phyloP scores from a whole-genome alignment of 306 rosid genomes.

The Astragalus membranaceus region DNA sequence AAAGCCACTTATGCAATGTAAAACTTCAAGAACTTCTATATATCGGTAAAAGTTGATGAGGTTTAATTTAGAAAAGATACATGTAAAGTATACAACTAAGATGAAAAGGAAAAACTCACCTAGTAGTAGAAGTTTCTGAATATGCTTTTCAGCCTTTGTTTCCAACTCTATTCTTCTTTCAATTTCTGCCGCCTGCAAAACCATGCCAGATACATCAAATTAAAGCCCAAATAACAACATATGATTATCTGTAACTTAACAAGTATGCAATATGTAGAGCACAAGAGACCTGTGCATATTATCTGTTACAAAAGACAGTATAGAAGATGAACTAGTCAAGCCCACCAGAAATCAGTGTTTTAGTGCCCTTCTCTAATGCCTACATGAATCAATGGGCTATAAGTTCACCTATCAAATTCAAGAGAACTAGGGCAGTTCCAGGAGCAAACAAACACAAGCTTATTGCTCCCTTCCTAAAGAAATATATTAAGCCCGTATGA shows the following conservation, averaged over 20 bases:
- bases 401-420: no score
- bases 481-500: background rate
- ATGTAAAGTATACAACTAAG: background rate
- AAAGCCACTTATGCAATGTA: no score
- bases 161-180: conserved; percentile 87
- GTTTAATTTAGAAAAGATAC: background rate
- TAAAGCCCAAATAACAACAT: background rate
- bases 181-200: conserved; percentile 79
- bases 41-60: background rate
- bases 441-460: conserved; percentile 3
- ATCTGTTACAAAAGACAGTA: conserved; percentile 55
- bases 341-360: conserved; percentile 33
- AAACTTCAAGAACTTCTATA: no score
- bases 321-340: conserved; percentile 53
- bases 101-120: conserved; percentile 9
- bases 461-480: background rate
- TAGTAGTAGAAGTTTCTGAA: no score
- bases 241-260: background rate
- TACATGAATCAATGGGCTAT: conserved; percentile 18
- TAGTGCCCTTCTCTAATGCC: conserved; percentile 18
- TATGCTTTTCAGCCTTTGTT: no score
- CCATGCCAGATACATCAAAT: conserved; percentile 9
- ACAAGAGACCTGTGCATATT: conserved; percentile 64
- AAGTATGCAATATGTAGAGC: background rate
- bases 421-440: conserved; percentile 27